These are phyloP conservation scores for Lecanicillium sp. DNA, from an alignment of 2,329 filamentous ascomycete species.

Conservation along the genomic window DNA sequence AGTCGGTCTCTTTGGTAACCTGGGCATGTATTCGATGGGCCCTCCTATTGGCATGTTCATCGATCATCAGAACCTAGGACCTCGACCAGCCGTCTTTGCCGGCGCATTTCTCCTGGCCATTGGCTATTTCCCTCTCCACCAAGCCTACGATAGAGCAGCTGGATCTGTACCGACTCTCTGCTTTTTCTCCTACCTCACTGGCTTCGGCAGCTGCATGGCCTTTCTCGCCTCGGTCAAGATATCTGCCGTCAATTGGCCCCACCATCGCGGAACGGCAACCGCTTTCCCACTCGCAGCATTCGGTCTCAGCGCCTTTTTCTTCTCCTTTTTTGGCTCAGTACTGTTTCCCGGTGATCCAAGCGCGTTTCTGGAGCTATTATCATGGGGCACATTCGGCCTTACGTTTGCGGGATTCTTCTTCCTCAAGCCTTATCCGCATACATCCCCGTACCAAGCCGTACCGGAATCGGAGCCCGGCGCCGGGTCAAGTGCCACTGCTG, in stretches of 20 bases:
- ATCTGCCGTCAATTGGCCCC: slow-evolving; percentile 85
- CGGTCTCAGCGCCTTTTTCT: slow-evolving; percentile 93
- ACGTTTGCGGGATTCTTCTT: slow-evolving; percentile 77
- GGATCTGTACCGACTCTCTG: slow-evolving; percentile 58
- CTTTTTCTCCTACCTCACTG: slow-evolving; percentile 78
- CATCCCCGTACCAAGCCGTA: slow-evolving; percentile 45
- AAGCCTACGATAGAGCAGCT: slow-evolving; percentile 63
- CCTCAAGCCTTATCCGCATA: slow-evolving; percentile 61
- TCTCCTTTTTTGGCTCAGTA: slow-evolving; percentile 69
- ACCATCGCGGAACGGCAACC: slow-evolving; percentile 85
- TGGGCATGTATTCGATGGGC: slow-evolving; percentile 90
- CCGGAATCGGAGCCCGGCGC: slow-evolving; percentile 23
- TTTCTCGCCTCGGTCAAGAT: slow-evolving; percentile 81
- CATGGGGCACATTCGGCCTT: slow-evolving; percentile 69
- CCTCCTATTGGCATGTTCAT: slow-evolving; percentile 85
- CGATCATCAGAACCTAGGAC: slow-evolving; percentile 59
- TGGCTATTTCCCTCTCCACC: slow-evolving; percentile 81
- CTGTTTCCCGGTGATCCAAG: slow-evolving; percentile 78
- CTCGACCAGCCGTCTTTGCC: slow-evolving; percentile 66
- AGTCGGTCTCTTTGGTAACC: slow-evolving; percentile 75
- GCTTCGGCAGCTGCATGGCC: slow-evolving; percentile 83
- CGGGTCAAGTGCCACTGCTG: slow-evolving; percentile 22
- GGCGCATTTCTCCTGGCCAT: slow-evolving; percentile 64
- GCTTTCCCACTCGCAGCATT: slow-evolving; percentile 90
- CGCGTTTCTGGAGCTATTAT: slow-evolving; percentile 70